These are phyloP conservation scores for Austroboletus eburneus DNA, from an alignment of 768 basidiomycete genomes.

Conservation along the genomic window DNA sequence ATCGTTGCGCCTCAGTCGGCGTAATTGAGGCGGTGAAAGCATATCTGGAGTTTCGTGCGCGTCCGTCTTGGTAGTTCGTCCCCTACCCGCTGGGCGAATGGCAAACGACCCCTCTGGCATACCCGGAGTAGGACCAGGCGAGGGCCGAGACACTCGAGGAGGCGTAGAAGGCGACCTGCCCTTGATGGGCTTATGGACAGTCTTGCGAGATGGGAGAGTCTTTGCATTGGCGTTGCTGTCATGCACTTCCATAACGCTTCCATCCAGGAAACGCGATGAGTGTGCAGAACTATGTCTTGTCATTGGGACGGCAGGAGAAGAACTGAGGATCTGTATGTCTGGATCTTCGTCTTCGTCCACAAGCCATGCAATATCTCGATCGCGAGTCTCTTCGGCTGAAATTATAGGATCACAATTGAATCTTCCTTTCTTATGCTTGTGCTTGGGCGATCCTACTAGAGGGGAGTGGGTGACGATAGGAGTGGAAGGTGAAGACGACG, in stretches of 20 bases:
- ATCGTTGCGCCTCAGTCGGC: slow-evolving; percentile 25
- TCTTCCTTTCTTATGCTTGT: slow-evolving; percentile 11
- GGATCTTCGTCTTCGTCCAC: slow-evolving; percentile 62
- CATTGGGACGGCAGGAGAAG: slow-evolving; percentile 38
- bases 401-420: background rate
- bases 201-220: slow-evolving; percentile 6
- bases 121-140: slow-evolving; percentile 17
- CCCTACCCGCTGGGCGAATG: slow-evolving; percentile 37
- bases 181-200: slow-evolving; percentile 4
- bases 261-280: slow-evolving; percentile 9
- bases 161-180: slow-evolving; percentile 36
- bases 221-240: slow-evolving; percentile 20
- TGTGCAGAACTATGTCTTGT: slow-evolving; percentile 2
- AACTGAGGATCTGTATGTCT: slow-evolving; percentile 48
- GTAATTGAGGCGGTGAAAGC: slow-evolving; percentile 30
- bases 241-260: slow-evolving; percentile 15
- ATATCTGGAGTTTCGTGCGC: slow-evolving; percentile 22
- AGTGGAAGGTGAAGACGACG: slow-evolving; percentile 19
- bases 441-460: background rate
- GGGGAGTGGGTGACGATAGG: background rate
- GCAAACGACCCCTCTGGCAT: slow-evolving; percentile 43
- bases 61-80: slow-evolving; percentile 12
- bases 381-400: slow-evolving; percentile 5
- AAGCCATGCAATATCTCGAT: slow-evolving; percentile 59
- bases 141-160: slow-evolving; percentile 19